phyloP scores from a whole-genome alignment of 2,329 filamentous ascomycete genomes.

The Pseudopithomyces chartarum region DNA sequence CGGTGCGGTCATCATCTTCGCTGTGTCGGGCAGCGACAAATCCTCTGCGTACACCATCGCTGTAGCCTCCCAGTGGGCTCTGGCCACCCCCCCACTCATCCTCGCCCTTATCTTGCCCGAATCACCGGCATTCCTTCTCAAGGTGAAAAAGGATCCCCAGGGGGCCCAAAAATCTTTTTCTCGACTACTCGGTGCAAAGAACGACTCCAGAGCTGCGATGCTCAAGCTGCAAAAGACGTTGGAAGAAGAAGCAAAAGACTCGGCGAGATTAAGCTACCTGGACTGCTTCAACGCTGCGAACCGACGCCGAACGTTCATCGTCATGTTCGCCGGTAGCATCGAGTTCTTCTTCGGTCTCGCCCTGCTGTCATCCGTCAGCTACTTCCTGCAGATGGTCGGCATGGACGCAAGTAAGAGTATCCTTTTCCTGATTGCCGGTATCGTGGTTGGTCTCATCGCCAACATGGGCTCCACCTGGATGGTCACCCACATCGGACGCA shows the following conservation, averaged over 20 bases:
- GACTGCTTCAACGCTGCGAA: constrained; percentile 25
- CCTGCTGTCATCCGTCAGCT: constrained; percentile 51
- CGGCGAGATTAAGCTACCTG: constrained; percentile 32
- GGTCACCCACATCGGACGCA: constrained; percentile 16
- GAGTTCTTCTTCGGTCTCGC: constrained; percentile 54
- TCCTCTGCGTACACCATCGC: constrained; percentile 41
- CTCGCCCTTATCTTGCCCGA: constrained; percentile 54
- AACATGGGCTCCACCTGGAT: constrained; percentile 20
- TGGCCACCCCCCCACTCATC: constrained; percentile 45
- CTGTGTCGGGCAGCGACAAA: constrained; percentile 18
- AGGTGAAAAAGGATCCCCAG: constrained; percentile 36
- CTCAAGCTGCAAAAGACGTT: constrained; percentile 49
- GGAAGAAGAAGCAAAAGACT: constrained; percentile 55
- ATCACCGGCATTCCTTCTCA: constrained; percentile 54
- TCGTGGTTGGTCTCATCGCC: constrained; percentile 15
- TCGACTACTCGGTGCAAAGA: constrained; percentile 51
- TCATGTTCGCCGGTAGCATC: constrained; percentile 50
- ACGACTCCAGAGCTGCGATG: constrained; percentile 33
- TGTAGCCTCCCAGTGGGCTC: constrained; percentile 49
- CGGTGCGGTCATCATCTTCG: constrained; percentile 49
- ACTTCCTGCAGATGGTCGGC: constrained; percentile 29
- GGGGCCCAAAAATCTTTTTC: constrained; percentile 52
- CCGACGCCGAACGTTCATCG: constrained; percentile 22
- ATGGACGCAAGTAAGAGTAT: constrained; percentile 14
- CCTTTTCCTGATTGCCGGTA: constrained; percentile 19